Percentiles rank a stretch among this genome's conserved stretches.
Evolutionary conservation across 805 yeast genomes (phyloP).

Genomic region (Pichia thaimueangensis): DNA sequence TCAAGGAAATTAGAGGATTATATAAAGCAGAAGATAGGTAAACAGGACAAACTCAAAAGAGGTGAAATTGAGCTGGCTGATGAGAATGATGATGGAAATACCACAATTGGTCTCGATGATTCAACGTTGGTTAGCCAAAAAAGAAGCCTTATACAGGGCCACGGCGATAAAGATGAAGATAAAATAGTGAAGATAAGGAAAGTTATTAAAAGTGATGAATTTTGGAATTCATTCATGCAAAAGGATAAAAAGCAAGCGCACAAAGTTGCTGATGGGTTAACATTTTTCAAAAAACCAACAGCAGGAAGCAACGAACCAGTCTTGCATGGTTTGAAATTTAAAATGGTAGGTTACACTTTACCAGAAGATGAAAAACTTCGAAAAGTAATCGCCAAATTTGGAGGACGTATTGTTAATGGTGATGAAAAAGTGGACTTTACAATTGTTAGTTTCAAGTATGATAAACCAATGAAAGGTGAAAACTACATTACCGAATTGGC

Average conservation of each 20-base stretch:
- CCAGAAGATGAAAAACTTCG: slow-evolving; percentile 17
- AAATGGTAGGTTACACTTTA: slow-evolving; percentile 16
- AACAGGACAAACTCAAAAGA: not conserved
- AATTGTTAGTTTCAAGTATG: slow-evolving; percentile 18
- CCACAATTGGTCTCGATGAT: no score
- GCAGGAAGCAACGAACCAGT: slow-evolving; percentile 8
- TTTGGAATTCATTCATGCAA: slow-evolving; percentile 25
- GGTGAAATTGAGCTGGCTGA: not conserved
- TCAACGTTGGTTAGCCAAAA: not conserved
- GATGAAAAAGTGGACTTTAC: slow-evolving; percentile 11
- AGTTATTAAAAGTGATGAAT: not conserved
- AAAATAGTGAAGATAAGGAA: slow-evolving; percentile 13
- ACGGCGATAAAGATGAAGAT: not conserved
- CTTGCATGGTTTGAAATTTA: slow-evolving; percentile 18
- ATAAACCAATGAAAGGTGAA: not conserved
- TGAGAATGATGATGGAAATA: not conserved
- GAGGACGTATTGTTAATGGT: slow-evolving; percentile 14
- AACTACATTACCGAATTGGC: slow-evolving; percentile 25
- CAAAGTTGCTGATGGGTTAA: not conserved
- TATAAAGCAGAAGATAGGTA: slow-evolving; percentile 4
- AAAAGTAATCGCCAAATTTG: slow-evolving; percentile 22
- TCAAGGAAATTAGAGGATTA: slow-evolving; percentile 7
- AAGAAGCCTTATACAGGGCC: not conserved
- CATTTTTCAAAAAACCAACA: not conserved
- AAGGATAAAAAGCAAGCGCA: slow-evolving; percentile 2